Evolutionary conservation across 2,329 filamentous ascomycete species (phyloP).

Genomic region (Bisporella sp.): DNA sequence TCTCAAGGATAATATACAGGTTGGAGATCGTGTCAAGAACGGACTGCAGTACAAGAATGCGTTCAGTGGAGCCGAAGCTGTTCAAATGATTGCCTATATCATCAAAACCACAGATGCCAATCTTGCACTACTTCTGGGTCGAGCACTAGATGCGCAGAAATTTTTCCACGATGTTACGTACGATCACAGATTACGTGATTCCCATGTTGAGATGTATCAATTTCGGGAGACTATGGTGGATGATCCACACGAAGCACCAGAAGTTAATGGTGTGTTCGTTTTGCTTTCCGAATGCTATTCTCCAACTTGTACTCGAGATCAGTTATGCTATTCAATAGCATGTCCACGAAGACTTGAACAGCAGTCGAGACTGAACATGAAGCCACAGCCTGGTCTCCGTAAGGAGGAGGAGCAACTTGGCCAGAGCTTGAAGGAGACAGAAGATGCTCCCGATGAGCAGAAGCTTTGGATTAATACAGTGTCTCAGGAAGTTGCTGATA

Average conservation of each 20-base stretch:
- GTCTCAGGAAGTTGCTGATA: slow-evolving; percentile 87
- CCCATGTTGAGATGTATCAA: slow-evolving; percentile 91
- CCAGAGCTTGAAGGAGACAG: slow-evolving; percentile 64
- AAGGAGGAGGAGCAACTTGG: slow-evolving; percentile 51
- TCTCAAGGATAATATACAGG: slow-evolving; percentile 80
- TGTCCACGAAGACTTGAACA: slow-evolving; percentile 91
- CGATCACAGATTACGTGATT: slow-evolving; percentile 89
- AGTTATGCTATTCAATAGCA: slow-evolving; percentile 95
- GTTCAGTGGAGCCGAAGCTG: slow-evolving; percentile 91
- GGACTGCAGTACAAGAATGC: slow-evolving; percentile 95
- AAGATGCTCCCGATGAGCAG: slow-evolving; percentile 85
- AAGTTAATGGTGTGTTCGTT: slow-evolving; percentile 93
- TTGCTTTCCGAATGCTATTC: slow-evolving; percentile 96
- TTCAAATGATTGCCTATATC: slow-evolving; percentile 92
- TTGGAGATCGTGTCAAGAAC: slow-evolving; percentile 90
- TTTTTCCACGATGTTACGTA: slow-evolving; percentile 99
- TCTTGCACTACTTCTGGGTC: slow-evolving; percentile 79
- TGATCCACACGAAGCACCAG: slow-evolving; percentile 60
- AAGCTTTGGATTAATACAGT: slow-evolving; percentile 99
- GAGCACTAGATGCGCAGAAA: slow-evolving; percentile 93
- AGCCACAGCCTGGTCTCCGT: slow-evolving; percentile 75
- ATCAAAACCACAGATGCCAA: slow-evolving; percentile 97
- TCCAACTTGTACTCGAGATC: slow-evolving; percentile 90
- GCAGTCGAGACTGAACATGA: slow-evolving; percentile 87
- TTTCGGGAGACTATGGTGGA: slow-evolving; percentile 92